Conservation (phyloP, 331 rosid species). For the Rhamnella rubrinervis region DNA sequence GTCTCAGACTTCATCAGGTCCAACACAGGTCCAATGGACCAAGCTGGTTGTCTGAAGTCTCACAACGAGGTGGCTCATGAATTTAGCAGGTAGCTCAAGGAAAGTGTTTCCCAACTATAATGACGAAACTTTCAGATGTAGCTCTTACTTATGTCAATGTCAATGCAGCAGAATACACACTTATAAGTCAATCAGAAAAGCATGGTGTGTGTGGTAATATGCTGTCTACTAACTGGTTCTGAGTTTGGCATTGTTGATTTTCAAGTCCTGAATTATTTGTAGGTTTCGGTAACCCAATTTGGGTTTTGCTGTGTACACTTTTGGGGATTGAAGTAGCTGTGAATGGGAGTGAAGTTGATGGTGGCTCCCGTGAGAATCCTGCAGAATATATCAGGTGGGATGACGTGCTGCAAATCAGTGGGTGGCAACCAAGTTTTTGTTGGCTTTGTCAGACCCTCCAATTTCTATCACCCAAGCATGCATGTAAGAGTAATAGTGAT, state of each 20-base stretch:
- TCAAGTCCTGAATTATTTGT: not conserved
- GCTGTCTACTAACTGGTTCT: not conserved
- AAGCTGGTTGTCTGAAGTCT: slow-evolving; percentile 23
- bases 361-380: slow-evolving; percentile 16
- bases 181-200: slow-evolving; percentile 19
- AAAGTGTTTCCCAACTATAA: slow-evolving; percentile 8
- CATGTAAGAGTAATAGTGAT: not conserved
- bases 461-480: slow-evolving; percentile 20
- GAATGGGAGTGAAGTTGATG: slow-evolving; percentile 21
- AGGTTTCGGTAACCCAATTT: slow-evolving; percentile 17
- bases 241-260: not conserved
- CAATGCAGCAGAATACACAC: slow-evolving; percentile 11
- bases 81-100: slow-evolving; percentile 24
- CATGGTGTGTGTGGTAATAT: slow-evolving; percentile 15
- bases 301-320: not conserved
- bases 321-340: slow-evolving; percentile 6
- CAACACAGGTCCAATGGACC: slow-evolving; percentile 1
- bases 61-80: slow-evolving; percentile 23
- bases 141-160: slow-evolving; percentile 12
- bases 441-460: slow-evolving; percentile 21
- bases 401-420: slow-evolving; percentile 25
- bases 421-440: not conserved
- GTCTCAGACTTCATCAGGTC: not conserved
- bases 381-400: slow-evolving; percentile 24
- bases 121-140: slow-evolving; percentile 11